These are phyloP conservation scores for Lipomyces sp. DNA, from an alignment of 805 yeast species.

Conservation along the genomic window DNA sequence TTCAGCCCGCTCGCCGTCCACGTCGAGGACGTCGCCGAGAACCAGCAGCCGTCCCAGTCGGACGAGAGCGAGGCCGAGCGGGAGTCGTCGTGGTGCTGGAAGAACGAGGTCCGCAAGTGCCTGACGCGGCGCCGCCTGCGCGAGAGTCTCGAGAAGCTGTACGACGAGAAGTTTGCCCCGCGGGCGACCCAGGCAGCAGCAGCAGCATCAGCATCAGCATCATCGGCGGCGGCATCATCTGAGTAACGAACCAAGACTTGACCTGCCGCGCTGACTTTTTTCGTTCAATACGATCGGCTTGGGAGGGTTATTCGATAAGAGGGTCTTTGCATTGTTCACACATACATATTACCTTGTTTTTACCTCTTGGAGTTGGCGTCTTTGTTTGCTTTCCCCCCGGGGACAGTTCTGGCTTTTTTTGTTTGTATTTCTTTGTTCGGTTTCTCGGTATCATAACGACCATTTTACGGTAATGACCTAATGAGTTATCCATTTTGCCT, in stretches of 20 bases:
- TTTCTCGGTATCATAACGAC: not conserved
- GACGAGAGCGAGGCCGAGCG: not conserved
- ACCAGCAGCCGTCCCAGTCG: not conserved
- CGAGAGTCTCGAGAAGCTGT: constrained; percentile 14
- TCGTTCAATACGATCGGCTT: too few relatives aligned
- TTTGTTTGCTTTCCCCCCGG: not conserved
- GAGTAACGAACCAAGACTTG: too few relatives aligned
- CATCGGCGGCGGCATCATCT: not conserved
- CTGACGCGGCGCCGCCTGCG: constrained; percentile 19
- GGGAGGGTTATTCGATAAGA: too few relatives aligned
- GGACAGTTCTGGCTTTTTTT: not conserved
- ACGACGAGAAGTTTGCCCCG: constrained; percentile 2
- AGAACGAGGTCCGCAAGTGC: constrained; percentile 25
- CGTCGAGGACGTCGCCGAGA: not conserved
- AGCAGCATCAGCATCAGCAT: not conserved
- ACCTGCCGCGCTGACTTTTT: too few relatives aligned
- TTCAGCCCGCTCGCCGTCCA: too few relatives aligned
- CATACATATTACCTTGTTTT: not conserved
- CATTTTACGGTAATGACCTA: too few relatives aligned
- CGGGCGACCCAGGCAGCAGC: not conserved
- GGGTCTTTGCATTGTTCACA: too few relatives aligned
- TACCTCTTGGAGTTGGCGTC: not conserved
- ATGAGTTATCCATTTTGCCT: not conserved
- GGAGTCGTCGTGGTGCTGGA: constrained; percentile 23
- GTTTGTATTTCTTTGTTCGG: not conserved